Evolutionary conservation across 495 filamentous ascomycete genomes (phyloP).

Genomic region (Neurospora sp.): DNA sequence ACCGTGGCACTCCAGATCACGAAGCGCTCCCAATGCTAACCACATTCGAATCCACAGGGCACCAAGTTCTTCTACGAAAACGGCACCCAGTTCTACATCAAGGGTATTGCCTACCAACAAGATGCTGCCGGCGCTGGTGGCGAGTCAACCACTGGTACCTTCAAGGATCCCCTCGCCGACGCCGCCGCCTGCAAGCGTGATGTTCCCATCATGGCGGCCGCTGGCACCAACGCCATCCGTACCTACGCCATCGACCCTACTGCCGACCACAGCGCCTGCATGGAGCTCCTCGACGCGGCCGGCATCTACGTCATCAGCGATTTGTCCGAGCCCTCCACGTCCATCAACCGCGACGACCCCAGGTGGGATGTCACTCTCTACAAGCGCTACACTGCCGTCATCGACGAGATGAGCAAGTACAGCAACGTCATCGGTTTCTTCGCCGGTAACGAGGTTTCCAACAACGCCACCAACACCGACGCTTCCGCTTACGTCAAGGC

Average conservation of each 20-base stretch:
- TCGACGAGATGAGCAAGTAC: conserved; percentile 71
- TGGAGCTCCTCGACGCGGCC: conserved; percentile 69
- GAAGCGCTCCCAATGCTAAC: not conserved
- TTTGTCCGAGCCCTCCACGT: conserved; percentile 64
- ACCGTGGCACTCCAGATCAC: not conserved
- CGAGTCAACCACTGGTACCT: conserved; percentile 30
- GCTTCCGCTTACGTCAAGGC: conserved; percentile 93
- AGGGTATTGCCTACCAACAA: conserved; percentile 81
- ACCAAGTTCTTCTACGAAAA: conserved; percentile 56
- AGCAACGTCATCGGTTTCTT: conserved; percentile 92
- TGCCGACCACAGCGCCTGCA: conserved; percentile 70
- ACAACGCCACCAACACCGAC: conserved; percentile 67
- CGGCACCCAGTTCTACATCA: conserved; percentile 74
- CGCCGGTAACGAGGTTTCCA: conserved; percentile 93
- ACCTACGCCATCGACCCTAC: conserved; percentile 85
- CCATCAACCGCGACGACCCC: conserved; percentile 75
- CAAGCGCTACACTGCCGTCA: conserved; percentile 67
- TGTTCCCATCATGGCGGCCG: conserved; percentile 63
- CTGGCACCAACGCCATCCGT: conserved; percentile 83
- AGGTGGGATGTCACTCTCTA: conserved; percentile 68
- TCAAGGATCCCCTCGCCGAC: conserved; percentile 64
- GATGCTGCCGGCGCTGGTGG: conserved; percentile 35
- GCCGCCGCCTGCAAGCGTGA: conserved; percentile 62
- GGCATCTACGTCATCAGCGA: conserved; percentile 94
- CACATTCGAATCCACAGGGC: conserved; percentile 19